Percentiles rank a stretch among this genome's conserved stretches.
phyloP scores from a whole-genome alignment of 805 yeast genomes.

The Candida ipomoeae region DNA sequence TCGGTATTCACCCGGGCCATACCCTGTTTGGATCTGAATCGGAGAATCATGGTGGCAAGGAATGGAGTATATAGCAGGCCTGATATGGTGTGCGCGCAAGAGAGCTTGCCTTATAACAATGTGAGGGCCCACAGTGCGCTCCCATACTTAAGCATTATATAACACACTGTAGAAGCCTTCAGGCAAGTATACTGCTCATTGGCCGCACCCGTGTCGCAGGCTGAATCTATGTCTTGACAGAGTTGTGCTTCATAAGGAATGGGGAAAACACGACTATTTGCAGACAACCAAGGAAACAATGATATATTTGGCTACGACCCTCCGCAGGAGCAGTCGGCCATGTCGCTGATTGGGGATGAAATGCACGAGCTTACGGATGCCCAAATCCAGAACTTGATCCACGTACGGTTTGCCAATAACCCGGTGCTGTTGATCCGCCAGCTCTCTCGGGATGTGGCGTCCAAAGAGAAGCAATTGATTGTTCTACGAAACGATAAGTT shows the following conservation, averaged over 20 bases:
- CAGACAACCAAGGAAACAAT: neutral
- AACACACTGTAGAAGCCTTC: neutral
- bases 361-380: slow-evolving; percentile 21
- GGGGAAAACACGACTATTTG: neutral
- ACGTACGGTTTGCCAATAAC: slow-evolving; percentile 24
- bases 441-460: slow-evolving; percentile 44
- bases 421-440: slow-evolving; percentile 39
- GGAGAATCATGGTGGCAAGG: slow-evolving; percentile 31
- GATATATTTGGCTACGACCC: neutral
- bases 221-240: neutral
- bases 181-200: neutral
- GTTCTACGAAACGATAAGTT: slow-evolving; percentile 32
- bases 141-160: neutral
- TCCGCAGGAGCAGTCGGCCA: neutral
- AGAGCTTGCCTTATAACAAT: neutral
- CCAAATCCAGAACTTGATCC: slow-evolving; percentile 21
- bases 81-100: neutral
- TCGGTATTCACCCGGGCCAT: slow-evolving; percentile 63
- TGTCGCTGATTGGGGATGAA: slow-evolving; percentile 9
- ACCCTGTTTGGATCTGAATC: slow-evolving; percentile 85
- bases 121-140: neutral
- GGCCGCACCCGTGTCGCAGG: neutral
- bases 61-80: neutral
- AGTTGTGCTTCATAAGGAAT: neutral
- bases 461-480: slow-evolving; percentile 44